phyloP scores from a whole-genome alignment of 768 basidiomycete species.

The Termitomyces sp. region DNA sequence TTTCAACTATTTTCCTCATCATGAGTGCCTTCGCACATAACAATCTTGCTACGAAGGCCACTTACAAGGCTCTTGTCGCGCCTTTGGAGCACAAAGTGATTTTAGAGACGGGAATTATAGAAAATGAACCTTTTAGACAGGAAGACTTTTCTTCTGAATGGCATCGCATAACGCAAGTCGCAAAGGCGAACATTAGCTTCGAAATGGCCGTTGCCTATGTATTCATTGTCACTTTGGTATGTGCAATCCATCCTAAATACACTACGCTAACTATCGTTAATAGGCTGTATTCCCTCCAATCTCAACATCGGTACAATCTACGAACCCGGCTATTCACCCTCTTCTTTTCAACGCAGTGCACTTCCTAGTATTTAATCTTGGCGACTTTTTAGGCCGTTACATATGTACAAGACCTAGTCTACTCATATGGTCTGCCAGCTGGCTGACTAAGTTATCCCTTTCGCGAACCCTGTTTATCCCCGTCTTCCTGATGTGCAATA shows the following conservation, averaged over 20 bases:
- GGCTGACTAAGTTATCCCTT: conserved; percentile 59
- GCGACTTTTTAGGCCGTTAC: conserved; percentile 69
- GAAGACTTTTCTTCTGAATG: conserved; percentile 27
- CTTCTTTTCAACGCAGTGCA: conserved; percentile 78
- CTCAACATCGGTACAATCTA: conserved; percentile 70
- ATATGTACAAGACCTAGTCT: conserved; percentile 61
- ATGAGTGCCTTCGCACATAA: conserved; percentile 45
- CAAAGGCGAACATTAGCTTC: conserved; percentile 60
- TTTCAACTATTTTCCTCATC: conserved; percentile 67
- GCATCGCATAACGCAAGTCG: conserved; percentile 43
- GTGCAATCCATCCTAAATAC: conserved; percentile 18
- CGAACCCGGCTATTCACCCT: conserved; percentile 62
- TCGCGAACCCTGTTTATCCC: conserved; percentile 80
- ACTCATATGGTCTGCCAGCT: conserved; percentile 62
- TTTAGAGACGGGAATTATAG: conserved; percentile 13
- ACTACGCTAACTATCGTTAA: conserved; percentile 2
- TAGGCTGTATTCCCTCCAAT: conserved; percentile 87
- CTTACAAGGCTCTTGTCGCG: conserved; percentile 50
- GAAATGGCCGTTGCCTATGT: conserved; percentile 73
- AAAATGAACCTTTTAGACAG: conserved; percentile 28
- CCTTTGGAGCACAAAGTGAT: conserved; percentile 35
- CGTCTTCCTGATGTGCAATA: conserved; percentile 84
- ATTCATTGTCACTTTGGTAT: conserved; percentile 76
- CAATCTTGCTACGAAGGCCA: conserved; percentile 53
- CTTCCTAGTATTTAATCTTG: conserved; percentile 70